Evolutionary conservation across 768 basidiomycete species (phyloP), one percentile per base, ranked within the genome.

Genomic region (Auriscalpium microsporum): DNA sequence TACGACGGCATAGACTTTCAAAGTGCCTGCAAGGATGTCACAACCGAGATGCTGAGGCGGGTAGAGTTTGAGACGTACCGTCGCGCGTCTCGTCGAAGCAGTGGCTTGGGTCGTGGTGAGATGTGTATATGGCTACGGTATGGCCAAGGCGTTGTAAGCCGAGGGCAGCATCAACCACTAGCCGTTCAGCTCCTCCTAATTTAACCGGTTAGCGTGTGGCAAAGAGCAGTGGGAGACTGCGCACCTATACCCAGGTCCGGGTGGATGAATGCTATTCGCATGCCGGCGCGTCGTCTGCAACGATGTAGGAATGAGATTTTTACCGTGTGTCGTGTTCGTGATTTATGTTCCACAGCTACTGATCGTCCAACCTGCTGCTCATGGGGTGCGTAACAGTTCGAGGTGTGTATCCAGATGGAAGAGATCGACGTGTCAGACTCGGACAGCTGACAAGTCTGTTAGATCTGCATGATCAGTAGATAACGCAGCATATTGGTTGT

Each of bases 51-150:
- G 13, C 6, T 13, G 16, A 40, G 33, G n/a, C 11, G 10, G 9
- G 21, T 4, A 40, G 3, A 14, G 33, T 0, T 48, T 19, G 14
- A 33, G 13, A 65, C 80, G 46, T 66, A 91, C 95, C 95, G 67
- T 97, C 83, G 53, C 79, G 74, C 0, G 96, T 98, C 72, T 99
- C 96, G 50, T 93, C 90, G 62, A 99, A 99, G 65, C 90, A 95
- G 59, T 91, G 86, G 13, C 75, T 72, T 0, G 83, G 79, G 64
- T 99, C 87, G 68, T 96, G 94, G 64, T 96, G 83, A 0, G 92
- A 95, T 0, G 96, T 98, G 70, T 93, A 96, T 21, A 98, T 81
- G 62, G 88, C 83, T 16, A 99, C 87, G 0, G 76, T 71, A 65
- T 98, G 94, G 0, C 94, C 95, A 6, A 84, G 76, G 9, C 78